Evolutionary conservation across 192 early-diverging fungal genomes (phyloP).

Genomic region (Pilobolus umbonatus): DNA sequence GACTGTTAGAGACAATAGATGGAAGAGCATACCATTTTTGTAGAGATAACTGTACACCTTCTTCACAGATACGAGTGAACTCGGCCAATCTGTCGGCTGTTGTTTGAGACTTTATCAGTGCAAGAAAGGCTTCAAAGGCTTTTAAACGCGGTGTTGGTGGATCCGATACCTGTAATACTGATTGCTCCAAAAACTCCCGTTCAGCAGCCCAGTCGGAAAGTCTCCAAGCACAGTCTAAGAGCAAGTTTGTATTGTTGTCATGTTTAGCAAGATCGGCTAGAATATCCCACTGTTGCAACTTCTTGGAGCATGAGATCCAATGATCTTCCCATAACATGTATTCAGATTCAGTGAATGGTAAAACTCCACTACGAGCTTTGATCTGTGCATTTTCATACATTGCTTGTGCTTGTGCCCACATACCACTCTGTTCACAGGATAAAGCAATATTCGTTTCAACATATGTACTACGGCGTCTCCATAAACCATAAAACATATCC

Average conservation of each 20-base stretch:
- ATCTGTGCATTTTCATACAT: constrained; percentile 91
- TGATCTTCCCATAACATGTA: constrained; percentile 97
- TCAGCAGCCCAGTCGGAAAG: constrained; percentile 92
- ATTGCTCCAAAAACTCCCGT: constrained; percentile 66
- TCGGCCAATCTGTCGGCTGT: constrained; percentile 53
- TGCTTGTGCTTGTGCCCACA: constrained; percentile 89
- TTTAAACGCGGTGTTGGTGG: constrained; percentile 63
- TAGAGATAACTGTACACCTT: constrained; percentile 79
- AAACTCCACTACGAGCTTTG: constrained; percentile 79
- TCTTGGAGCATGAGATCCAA: constrained; percentile 88
- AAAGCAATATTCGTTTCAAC: constrained; percentile 94
- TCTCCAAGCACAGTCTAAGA: constrained; percentile 92
- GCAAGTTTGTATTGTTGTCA: constrained; percentile 80
- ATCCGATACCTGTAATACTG: constrained; percentile 59
- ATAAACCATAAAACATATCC: constrained; percentile 90
- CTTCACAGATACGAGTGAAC: constrained; percentile 79
- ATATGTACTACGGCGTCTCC: constrained; percentile 85
- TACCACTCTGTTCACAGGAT: constrained; percentile 90
- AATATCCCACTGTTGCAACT: constrained; percentile 97
- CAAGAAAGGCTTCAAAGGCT: constrained; percentile 84
- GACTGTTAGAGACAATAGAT: constrained; percentile 75
- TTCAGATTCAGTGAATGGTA: constrained; percentile 92
- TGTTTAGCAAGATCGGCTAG: constrained; percentile 88
- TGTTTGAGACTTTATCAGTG: constrained; percentile 62
- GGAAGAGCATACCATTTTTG: constrained; percentile 92